Conservation (phyloP, 1,284 basidiomycete genomes). For the Trichosporon coremiiforme region DNA sequence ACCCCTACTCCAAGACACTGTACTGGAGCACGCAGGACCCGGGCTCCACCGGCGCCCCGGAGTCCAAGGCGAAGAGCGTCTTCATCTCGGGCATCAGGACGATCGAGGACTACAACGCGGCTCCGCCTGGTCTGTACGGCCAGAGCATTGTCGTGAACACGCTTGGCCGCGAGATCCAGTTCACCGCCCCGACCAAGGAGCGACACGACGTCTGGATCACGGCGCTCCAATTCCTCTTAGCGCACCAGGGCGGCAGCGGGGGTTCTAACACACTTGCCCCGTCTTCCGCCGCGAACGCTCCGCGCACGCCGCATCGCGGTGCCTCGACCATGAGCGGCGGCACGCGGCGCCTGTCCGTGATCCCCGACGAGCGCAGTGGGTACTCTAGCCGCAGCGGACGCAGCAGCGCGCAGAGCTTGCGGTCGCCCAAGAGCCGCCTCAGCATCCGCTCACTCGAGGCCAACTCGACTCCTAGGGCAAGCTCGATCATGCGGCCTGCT, state of each 20-base stretch:
- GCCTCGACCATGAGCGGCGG: slow-evolving; percentile 3
- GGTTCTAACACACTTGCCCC: background rate
- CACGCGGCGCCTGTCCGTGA: slow-evolving; percentile 35
- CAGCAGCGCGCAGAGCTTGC: slow-evolving; percentile 34
- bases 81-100: slow-evolving; percentile 90
- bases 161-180: slow-evolving; percentile 92
- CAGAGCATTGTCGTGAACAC: slow-evolving; percentile 93
- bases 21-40: slow-evolving; percentile 98
- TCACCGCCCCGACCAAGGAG: slow-evolving; percentile 91
- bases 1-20: slow-evolving; percentile 96
- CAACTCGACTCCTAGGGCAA: slow-evolving; percentile 39
- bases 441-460: slow-evolving; percentile 47
- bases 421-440: slow-evolving; percentile 39
- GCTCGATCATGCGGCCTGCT: slow-evolving; percentile 58
- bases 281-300: slow-evolving; percentile 18
- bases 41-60: slow-evolving; percentile 78
- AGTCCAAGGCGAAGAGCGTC: slow-evolving; percentile 96
- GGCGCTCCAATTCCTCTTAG: slow-evolving; percentile 53
- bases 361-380: slow-evolving; percentile 45
- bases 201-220: slow-evolving; percentile 96
- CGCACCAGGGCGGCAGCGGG: slow-evolving; percentile 39
- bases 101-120: slow-evolving; percentile 87
- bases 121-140: slow-evolving; percentile 87
- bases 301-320: background rate
- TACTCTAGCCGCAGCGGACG: background rate